Percentiles rank a stretch among this genome's conserved stretches.
These are phyloP conservation scores for Citrus australasica DNA, from an alignment of 345 rosid genomes.

Conservation along the genomic window DNA sequence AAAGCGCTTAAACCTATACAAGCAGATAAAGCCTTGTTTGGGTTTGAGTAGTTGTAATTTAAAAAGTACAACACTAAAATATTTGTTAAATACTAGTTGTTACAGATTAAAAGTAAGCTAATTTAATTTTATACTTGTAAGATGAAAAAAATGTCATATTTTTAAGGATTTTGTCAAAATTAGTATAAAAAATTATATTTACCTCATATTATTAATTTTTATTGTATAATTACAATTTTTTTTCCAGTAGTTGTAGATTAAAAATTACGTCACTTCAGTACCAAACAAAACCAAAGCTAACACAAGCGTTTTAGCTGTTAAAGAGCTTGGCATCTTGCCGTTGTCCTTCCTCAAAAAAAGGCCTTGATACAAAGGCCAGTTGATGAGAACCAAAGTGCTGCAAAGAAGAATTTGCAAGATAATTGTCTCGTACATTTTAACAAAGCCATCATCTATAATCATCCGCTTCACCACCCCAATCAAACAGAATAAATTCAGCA, in stretches of 20 bases:
- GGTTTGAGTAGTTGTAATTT: no score
- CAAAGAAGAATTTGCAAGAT: constrained; percentile 34
- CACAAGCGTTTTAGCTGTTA: constrained; percentile 37
- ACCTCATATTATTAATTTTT: no score
- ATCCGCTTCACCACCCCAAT: background rate
- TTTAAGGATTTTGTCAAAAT: no score
- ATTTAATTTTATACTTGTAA: no score
- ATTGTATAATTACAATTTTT: no score
- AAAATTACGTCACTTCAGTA: rapidly evolving
- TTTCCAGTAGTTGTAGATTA: rapidly evolving
- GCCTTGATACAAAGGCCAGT: constrained; percentile 61
- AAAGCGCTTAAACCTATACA: constrained; percentile 32
- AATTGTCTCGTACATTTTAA: constrained; percentile 16
- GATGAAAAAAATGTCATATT: no score
- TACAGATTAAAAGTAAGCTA: rapidly evolving
- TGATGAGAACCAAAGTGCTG: constrained; percentile 9
- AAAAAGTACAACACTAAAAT: rapidly evolving
- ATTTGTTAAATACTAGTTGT: rapidly evolving
- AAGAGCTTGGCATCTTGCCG: constrained; percentile 59
- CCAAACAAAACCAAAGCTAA: background rate
- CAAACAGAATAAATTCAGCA: constrained; percentile 14
- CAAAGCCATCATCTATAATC: background rate
- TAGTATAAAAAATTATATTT: no score
- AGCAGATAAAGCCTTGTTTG: constrained; percentile 22
- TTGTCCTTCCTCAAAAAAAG: constrained; percentile 58